Percentiles rank a stretch among this genome's conserved stretches.
Evolutionary conservation across 345 rosid species (phyloP).

Genomic region (Capsella bursapastoris): DNA sequence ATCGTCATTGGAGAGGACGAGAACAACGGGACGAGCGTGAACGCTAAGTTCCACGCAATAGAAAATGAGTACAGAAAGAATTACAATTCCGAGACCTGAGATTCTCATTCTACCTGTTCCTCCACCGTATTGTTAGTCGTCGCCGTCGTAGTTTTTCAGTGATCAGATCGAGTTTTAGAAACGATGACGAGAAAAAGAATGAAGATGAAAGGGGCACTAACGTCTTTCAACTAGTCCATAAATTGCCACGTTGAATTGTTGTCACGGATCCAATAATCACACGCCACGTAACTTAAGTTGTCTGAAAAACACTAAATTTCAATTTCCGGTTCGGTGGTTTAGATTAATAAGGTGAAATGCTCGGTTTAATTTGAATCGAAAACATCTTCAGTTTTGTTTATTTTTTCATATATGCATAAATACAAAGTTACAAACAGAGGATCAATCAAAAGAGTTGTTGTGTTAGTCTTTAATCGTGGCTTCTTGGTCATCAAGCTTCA

Average conservation of each 20-base stretch:
- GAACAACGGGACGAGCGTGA: conserved; percentile 70
- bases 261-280: conserved; percentile 21
- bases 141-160: conserved; percentile 37
- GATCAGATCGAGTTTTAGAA: conserved; percentile 31
- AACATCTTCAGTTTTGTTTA: not conserved
- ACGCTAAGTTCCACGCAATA: conserved; percentile 45
- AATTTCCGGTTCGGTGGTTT: not conserved
- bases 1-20: conserved; percentile 83
- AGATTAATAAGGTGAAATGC: not conserved
- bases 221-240: not conserved
- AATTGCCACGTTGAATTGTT: conserved; percentile 31
- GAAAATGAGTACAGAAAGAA: conserved; percentile 48
- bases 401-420: conserved; percentile 10
- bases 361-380: conserved; percentile 13
- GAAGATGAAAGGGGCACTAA: conserved; percentile 4
- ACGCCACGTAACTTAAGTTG: conserved; percentile 28
- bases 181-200: not conserved
- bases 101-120: conserved; percentile 36
- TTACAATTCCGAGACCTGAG: conserved; percentile 20
- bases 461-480: conserved; percentile 15
- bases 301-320: not conserved
- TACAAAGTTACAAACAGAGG: conserved; percentile 2
- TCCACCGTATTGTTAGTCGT: conserved; percentile 18
- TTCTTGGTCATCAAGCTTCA: conserved; percentile 49
- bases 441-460: not conserved